Evolutionary conservation across 257 asterid genomes (phyloP), one percentile per base, ranked within the genome.

Genomic region (Solanum clarkiae): DNA sequence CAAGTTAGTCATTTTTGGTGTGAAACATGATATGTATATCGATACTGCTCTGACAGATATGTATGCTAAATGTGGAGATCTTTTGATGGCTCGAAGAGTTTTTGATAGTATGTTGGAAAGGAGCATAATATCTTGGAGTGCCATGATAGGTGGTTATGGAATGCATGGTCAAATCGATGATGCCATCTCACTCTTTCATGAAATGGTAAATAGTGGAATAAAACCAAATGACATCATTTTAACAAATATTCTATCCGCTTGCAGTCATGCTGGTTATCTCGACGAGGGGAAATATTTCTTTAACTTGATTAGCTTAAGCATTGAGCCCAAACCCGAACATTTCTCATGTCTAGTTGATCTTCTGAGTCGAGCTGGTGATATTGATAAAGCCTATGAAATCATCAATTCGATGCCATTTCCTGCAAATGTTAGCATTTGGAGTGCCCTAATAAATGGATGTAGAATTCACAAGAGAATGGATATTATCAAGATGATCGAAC

Each of bases 41-140:
- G 92, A 91, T 82, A 93, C 98, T 7, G 92, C 98, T 65, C 86
- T 96, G 55, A 87, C 87, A 18, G 94, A 93, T 72, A 91, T 96
- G 98, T 96, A 94, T 71, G 96, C 98, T 51, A 91, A 94, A 54
- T 91, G 98, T 88, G 99, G 99, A 80, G 94, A 93, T 84, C 93
- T 94, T 56, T 74, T 59, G 29, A 90, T 88, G 91, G 98, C 98
- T 70, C 91, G 63, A 13, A 81, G 84, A 85, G 92, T 96, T 83
- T 94, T 96, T 17, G 91, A 92, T 68, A 87, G 65, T 87, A 93
- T 92, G 94, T 68, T 44, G 26, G 92, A 88, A 65, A 85, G 84
- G 45, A 94, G 92, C 65, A 84, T 89, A 17, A 97, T 93, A 6
- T 91, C 99, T 0, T 96, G 99, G 98, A 95, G 98, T 86, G 91